These are phyloP conservation scores for Penicillium thymicola DNA, from an alignment of 2,329 filamentous ascomycete species.

Conservation along the genomic window DNA sequence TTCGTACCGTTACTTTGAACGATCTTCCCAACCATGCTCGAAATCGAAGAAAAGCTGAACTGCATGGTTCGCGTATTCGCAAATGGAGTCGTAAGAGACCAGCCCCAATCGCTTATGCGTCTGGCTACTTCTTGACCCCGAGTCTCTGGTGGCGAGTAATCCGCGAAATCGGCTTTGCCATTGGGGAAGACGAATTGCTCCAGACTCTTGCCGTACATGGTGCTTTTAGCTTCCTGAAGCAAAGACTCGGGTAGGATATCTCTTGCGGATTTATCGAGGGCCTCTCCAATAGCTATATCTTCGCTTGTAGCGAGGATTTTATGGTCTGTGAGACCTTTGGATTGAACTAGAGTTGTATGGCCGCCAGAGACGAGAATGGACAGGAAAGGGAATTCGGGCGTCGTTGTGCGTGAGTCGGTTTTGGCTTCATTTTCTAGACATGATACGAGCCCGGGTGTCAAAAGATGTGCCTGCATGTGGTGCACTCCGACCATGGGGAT, in stretches of 20 bases:
- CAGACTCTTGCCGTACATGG: constrained; percentile 77
- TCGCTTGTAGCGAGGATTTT: constrained; percentile 66
- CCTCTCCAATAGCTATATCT: constrained; percentile 88
- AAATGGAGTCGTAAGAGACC: constrained; percentile 68
- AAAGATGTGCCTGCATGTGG: constrained; percentile 95
- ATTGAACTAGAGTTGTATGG: constrained; percentile 82
- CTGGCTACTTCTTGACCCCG: constrained; percentile 59
- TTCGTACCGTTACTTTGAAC: constrained; percentile 35
- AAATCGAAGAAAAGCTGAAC: constrained; percentile 73
- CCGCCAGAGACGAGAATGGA: constrained; percentile 88
- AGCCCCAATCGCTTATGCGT: constrained; percentile 55
- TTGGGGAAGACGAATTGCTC: constrained; percentile 74
- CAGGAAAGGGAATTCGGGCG: constrained; percentile 75
- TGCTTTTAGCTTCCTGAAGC: constrained; percentile 55
- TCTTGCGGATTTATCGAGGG: constrained; percentile 82
- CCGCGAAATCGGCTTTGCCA: constrained; percentile 33
- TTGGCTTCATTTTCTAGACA: constrained; percentile 50
- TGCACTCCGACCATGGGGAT: constrained; percentile 82
- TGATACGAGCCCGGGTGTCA: constrained; percentile 75
- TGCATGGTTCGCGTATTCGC: constrained; percentile 56
- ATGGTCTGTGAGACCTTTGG: constrained; percentile 65
- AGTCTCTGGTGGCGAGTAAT: constrained; percentile 58
- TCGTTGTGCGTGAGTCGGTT: constrained; percentile 1
- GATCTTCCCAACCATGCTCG: constrained; percentile 62
- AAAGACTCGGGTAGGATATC: constrained; percentile 64